These are phyloP conservation scores for Boletellus emodensis DNA, from an alignment of 768 basidiomycete genomes.

Conservation along the genomic window DNA sequence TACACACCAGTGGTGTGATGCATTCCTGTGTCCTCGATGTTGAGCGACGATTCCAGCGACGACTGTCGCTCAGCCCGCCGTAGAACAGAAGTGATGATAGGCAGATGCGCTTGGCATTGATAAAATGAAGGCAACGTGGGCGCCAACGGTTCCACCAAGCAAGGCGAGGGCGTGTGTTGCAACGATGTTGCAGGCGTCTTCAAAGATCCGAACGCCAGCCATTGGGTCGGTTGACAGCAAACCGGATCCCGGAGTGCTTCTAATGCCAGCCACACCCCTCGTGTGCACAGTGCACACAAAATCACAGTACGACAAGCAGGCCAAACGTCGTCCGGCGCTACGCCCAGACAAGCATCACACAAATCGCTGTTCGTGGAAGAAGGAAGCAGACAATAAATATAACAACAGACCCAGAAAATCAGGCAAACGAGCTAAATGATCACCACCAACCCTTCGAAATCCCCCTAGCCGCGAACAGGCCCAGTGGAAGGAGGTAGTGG, in stretches of 20 bases:
- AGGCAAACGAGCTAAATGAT: not conserved
- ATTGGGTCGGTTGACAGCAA: not conserved
- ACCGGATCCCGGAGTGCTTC: too few relatives aligned
- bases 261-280: too few relatives aligned
- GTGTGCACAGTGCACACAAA: too few relatives aligned
- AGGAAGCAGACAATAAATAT: not conserved
- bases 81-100: too few relatives aligned
- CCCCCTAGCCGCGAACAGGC: conserved; percentile 1
- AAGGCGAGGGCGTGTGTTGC: not conserved
- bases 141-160: too few relatives aligned
- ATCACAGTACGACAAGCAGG: not conserved
- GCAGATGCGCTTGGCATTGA: too few relatives aligned
- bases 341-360: not conserved
- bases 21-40: too few relatives aligned
- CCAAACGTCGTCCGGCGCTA: not conserved
- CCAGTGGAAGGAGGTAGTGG: conserved; percentile 22
- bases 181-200: not conserved
- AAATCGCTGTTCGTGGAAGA: not conserved
- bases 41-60: too few relatives aligned
- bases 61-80: too few relatives aligned
- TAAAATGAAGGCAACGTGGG: too few relatives aligned
- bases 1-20: too few relatives aligned
- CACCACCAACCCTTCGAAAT: too few relatives aligned
- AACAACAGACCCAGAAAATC: not conserved
- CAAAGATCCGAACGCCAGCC: not conserved